Evolutionary conservation across 768 basidiomycete species (phyloP).

Genomic region (Steccherinum ochraceum): DNA sequence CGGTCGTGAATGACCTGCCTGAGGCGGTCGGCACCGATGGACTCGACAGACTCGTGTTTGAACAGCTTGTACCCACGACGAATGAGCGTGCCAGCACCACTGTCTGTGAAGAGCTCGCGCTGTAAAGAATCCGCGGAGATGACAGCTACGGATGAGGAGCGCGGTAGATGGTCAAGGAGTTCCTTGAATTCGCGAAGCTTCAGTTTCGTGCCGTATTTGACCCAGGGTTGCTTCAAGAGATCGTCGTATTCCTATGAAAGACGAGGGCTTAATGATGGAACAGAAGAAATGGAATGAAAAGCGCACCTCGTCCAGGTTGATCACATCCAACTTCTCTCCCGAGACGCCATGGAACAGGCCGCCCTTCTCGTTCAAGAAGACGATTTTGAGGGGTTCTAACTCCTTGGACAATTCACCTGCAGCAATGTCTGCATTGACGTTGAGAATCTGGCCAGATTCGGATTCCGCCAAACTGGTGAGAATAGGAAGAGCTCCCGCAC

Average conservation of each 20-base stretch:
- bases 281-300: slow-evolving; percentile 1
- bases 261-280: slow-evolving; percentile 1
- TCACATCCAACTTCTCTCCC: slow-evolving; percentile 91
- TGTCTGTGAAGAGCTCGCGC: slow-evolving; percentile 98
- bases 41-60: slow-evolving; percentile 77
- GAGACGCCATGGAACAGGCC: slow-evolving; percentile 97
- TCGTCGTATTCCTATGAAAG: slow-evolving; percentile 78
- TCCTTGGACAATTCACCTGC: slow-evolving; percentile 98
- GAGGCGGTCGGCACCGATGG: slow-evolving; percentile 88
- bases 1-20: slow-evolving; percentile 94
- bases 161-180: slow-evolving; percentile 94
- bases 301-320: slow-evolving; percentile 92
- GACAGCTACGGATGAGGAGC: slow-evolving; percentile 96
- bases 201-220: slow-evolving; percentile 98
- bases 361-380: slow-evolving; percentile 97
- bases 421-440: slow-evolving; percentile 98
- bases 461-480: slow-evolving; percentile 93
- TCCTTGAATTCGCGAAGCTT: slow-evolving; percentile 99
- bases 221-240: slow-evolving; percentile 98
- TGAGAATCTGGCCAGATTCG: slow-evolving; percentile 94
- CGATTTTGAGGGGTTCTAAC: slow-evolving; percentile 96
- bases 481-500: slow-evolving; percentile 94
- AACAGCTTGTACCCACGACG: slow-evolving; percentile 97
- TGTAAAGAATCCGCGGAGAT: slow-evolving; percentile 90
- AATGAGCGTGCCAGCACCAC: slow-evolving; percentile 95